Evolutionary conservation across 768 basidiomycete genomes (phyloP), one percentile per base, ranked within the genome.

Genomic region (Auricularia sp.): DNA sequence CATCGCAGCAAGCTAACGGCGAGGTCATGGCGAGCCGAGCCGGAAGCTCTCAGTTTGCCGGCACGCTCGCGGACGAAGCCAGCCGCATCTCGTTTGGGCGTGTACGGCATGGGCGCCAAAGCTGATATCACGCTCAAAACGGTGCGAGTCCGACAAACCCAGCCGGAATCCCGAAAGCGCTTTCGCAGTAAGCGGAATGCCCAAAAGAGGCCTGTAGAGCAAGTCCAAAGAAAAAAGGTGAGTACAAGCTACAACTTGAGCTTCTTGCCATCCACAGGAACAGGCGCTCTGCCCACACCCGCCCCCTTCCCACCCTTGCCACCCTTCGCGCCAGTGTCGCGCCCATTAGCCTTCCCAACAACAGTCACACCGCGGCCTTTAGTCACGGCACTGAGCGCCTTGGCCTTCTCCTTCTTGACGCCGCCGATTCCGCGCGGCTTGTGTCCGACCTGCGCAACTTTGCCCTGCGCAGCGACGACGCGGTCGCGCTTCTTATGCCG

Each of bases 361-460:
- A 95, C 86, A 0, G 92, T 94, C 47, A 94, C 89, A 0, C 94
- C 92, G 71, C 85, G 89, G 1, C 92, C 91, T 36, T 80, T 83
- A 72, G 92, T 94, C 35, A 97, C 87, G 8, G 97, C 82, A 68
- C 82, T 88, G 66, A 94, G 77, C 14, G 91, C 92, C 13, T 82
- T 84, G 67, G 92, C 86, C 76, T 98, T 97, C 77, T 94, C 88
- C 70, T 85, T 87, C 75, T 88, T 91, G 33, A 85, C 80, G 33
- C 80, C 79, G 34, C 81, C 77, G 34, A 29, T 29, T 29, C 79
- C 72, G n/a, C 80, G 76, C 69, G 80, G 83, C 58, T 65, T 67
- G 65, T 73, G 71, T 8, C 39, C 39, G 39, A 68, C 54, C 72
- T 83, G 85, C 64, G 87, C 83, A 24, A 94, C 77, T 13, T 76